Evolutionary conservation across 345 rosid genomes (phyloP).

Genomic region (Dipteronia dyeriana): DNA sequence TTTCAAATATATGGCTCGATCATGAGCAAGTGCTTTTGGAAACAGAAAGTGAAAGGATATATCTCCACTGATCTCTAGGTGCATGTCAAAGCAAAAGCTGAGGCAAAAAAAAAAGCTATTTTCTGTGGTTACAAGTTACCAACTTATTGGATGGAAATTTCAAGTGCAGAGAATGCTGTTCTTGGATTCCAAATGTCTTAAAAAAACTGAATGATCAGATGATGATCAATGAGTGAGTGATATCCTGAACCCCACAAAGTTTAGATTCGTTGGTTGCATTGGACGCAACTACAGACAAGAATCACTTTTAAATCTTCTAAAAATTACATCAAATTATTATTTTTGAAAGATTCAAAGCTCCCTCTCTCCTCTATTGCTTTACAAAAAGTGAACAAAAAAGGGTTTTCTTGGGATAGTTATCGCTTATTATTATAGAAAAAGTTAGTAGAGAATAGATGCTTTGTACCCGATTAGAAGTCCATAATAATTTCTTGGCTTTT

Average conservation of each 20-base stretch:
- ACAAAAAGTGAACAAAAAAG: background rate
- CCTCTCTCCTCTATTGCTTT: background rate
- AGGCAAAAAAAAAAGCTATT: background rate
- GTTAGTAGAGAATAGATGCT: background rate
- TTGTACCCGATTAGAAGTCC: background rate
- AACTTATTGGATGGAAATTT: background rate
- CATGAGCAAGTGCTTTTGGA: background rate
- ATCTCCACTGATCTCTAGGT: background rate
- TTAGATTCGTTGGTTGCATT: conserved; percentile 14
- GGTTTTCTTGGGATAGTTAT: background rate
- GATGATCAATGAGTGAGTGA: background rate
- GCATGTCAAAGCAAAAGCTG: conserved; percentile 3
- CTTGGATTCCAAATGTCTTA: background rate
- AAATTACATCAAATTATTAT: background rate
- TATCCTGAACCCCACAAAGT: conserved; percentile 4
- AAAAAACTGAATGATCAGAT: background rate
- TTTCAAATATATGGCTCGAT: background rate
- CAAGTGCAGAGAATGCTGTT: background rate
- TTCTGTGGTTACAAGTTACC: background rate
- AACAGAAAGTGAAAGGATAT: background rate
- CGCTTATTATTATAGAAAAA: too few relatives aligned
- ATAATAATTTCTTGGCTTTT: too few relatives aligned
- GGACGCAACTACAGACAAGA: conserved; percentile 17
- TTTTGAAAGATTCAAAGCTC: background rate
- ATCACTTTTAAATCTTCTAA: conserved; percentile 14